A percentile compares a stretch with the other conserved stretches of the same genome.
These are phyloP conservation scores for Cyathus striatus DNA, from an alignment of 768 basidiomycete genomes.

Conservation along the genomic window DNA sequence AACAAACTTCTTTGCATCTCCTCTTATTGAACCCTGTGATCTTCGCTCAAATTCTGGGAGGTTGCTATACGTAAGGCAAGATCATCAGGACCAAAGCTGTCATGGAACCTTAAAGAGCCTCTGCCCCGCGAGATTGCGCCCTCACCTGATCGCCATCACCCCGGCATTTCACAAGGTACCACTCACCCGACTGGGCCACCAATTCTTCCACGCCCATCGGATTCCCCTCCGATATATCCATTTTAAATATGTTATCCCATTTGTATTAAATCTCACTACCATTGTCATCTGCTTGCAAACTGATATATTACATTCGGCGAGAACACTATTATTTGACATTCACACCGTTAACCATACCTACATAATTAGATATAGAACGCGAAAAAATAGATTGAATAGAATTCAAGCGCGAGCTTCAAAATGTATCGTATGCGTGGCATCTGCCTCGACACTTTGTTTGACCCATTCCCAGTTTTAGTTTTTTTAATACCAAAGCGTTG, in stretches of 20 bases:
- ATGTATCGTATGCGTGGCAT: slow-evolving; percentile 4
- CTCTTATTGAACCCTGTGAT: slow-evolving; percentile 53
- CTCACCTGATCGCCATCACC: slow-evolving; percentile 6
- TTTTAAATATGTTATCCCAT: too few relatives aligned
- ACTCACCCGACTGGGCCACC: slow-evolving; percentile 7
- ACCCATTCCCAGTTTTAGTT: too few relatives aligned
- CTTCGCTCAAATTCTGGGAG: slow-evolving; percentile 55
- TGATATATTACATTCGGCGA: too few relatives aligned
- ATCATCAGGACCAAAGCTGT: background rate
- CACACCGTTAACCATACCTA: too few relatives aligned
- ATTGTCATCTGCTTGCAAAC: too few relatives aligned
- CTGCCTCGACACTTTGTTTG: too few relatives aligned
- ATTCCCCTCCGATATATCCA: too few relatives aligned
- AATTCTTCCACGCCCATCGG: slow-evolving; percentile 5
- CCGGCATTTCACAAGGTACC: background rate
- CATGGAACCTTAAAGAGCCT: slow-evolving; percentile 49
- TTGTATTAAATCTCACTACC: too few relatives aligned
- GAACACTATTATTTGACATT: too few relatives aligned
- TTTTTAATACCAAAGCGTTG: slow-evolving; percentile 8
- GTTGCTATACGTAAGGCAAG: slow-evolving; percentile 23
- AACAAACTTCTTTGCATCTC: slow-evolving; percentile 68
- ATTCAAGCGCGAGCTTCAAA: background rate
- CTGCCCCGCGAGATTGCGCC: slow-evolving; percentile 52
- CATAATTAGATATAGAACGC: too few relatives aligned
- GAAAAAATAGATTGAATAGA: too few relatives aligned